Evolutionary conservation across 1,139 yeast genomes (phyloP).

Genomic region (Candida labiduridarum): DNA sequence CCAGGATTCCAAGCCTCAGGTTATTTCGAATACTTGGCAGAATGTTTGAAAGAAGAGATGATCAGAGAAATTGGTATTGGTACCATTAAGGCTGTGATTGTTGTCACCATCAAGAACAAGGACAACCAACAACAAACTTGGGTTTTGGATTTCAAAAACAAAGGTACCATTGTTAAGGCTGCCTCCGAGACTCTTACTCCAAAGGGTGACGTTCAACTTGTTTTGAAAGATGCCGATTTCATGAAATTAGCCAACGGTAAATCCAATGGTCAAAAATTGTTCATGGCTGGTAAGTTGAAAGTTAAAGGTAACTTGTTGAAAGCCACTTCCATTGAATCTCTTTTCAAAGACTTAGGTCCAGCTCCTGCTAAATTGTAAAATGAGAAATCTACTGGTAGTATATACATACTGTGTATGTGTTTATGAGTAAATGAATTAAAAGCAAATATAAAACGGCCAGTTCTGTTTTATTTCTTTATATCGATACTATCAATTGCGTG

Average conservation of each 20-base stretch:
- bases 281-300: constrained; percentile 81
- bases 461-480: no score
- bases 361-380: constrained; percentile 5
- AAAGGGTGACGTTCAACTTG: constrained; percentile 66
- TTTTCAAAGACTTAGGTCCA: constrained; percentile 67
- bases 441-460: no score
- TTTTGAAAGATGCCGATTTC: constrained; percentile 63
- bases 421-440: no score
- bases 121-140: constrained; percentile 66
- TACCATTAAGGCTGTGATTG: constrained; percentile 63
- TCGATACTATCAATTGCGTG: no score
- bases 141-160: constrained; percentile 69
- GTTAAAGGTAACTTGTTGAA: constrained; percentile 88
- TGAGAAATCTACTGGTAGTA: no score
- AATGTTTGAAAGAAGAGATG: constrained; percentile 41
- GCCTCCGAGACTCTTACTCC: constrained; percentile 43
- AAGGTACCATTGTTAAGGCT: constrained; percentile 55
- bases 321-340: constrained; percentile 75
- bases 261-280: constrained; percentile 81
- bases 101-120: constrained; percentile 69
- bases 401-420: no score
- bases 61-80: constrained; percentile 43
- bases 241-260: constrained; percentile 72
- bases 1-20: constrained; percentile 52
- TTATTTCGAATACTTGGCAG: constrained; percentile 43